Evolutionary conservation across 1,139 yeast species (phyloP), one percentile per base, ranked within the genome.

Genomic region (Pichia inconspicua): DNA sequence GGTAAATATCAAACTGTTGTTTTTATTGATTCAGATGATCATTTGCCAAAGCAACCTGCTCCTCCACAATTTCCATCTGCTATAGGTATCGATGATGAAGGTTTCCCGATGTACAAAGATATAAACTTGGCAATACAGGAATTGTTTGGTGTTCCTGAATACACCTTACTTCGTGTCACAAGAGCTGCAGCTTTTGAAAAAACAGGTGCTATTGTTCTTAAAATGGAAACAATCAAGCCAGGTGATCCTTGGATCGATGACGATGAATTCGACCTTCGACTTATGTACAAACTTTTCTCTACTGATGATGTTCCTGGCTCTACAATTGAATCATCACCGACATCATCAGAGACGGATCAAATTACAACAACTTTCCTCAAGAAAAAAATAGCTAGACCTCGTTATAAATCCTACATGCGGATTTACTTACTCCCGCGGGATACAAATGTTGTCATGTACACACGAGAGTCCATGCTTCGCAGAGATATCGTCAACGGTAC

Each of bases 141-240:
- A 5, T 57, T 75, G 10, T 77, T 77, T 57, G 70, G 71, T 1
- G 46, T 68, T 9, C 61, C 62, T 8, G 69, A 71, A 15, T 77
- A 68, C 57, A 68, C 80, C 0, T 57, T 77, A 28, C 66, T 77
- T 8, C 63, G 83, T 48, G 74, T 77, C 6, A 76, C 82, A 1
- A 64, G 82, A 50, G 77, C 80, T 1, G 76, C 81, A 7, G 74
- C 80, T 6, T 68, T 69, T 36, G 80, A 75, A 52, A 62, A 63
- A 38, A 78, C 76, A 25, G 80, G 80, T 1, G 71, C 79, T 12
- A 67, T 72, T 8, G 64, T 77, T 4, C 62, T 77, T 41, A 77
- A 77, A 55, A 63, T 77, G 45, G 83, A 77, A 58, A 74, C 81
- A 1, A 78, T 80, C 0, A 69, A 65, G 50, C 78, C 80, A 0